A percentile compares a stretch with the other conserved stretches of the same genome.
Evolutionary conservation across 805 yeast genomes (phyloP).

Genomic region (Kodamaea sagamina): DNA sequence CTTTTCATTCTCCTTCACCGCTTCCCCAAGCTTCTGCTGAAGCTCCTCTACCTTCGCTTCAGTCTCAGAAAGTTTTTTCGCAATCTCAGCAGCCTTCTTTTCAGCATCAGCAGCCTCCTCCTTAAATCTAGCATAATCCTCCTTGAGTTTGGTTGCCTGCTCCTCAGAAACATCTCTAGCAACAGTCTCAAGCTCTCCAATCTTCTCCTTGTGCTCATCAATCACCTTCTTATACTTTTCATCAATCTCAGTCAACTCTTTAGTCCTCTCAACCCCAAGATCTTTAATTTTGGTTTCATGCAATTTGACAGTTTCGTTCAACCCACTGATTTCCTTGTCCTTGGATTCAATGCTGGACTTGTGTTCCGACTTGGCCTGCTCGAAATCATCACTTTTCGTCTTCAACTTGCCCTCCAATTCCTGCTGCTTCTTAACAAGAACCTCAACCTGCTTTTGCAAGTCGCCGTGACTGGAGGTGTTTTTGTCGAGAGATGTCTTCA

Average conservation of each 20-base stretch:
- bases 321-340: neutral
- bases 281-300: conserved; percentile 4
- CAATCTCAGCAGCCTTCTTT: neutral
- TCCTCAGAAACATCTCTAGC: neutral
- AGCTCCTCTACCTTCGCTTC: neutral
- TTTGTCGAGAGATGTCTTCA: too few relatives aligned
- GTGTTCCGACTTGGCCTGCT: neutral
- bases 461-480: neutral
- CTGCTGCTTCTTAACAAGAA: neutral
- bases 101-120: neutral
- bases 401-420: neutral
- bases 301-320: neutral
- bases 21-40: neutral
- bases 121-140: neutral
- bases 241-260: conserved; percentile 3
- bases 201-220: neutral
- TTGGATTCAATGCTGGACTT: neutral
- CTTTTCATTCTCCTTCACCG: neutral
- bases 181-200: neutral
- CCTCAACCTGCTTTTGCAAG: neutral
- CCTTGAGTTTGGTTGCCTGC: neutral
- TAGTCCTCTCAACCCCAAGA: neutral
- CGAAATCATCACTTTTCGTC: neutral
- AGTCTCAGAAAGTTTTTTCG: neutral
- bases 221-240: neutral